phyloP scores from a whole-genome alignment of 148 eudicot species.

The Arctostaphylos glauca region DNA sequence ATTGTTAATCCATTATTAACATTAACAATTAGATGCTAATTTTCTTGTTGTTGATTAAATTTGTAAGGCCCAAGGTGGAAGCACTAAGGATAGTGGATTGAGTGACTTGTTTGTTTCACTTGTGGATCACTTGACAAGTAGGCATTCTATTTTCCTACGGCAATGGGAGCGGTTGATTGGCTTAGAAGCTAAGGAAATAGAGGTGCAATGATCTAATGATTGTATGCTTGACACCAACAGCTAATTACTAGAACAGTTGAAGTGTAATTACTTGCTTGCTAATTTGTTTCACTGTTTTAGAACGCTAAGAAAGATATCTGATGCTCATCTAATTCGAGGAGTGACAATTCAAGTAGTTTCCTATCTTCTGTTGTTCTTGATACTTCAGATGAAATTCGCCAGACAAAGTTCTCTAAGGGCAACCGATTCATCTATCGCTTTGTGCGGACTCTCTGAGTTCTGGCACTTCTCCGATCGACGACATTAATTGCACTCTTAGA shows the following conservation, averaged over 20 bases:
- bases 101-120: constrained; percentile 69
- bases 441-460: constrained; percentile 38
- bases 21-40: too few relatives aligned
- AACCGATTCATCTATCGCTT: constrained; percentile 72
- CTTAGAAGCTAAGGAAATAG: constrained; percentile 84
- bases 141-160: constrained; percentile 70
- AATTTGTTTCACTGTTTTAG: constrained; percentile 43
- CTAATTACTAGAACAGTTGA: background rate
- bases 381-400: constrained; percentile 44
- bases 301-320: constrained; percentile 39
- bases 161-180: constrained; percentile 87
- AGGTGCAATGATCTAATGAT: constrained; percentile 39
- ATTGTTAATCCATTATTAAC: too few relatives aligned
- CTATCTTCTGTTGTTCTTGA: constrained; percentile 69
- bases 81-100: constrained; percentile 77
- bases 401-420: constrained; percentile 33
- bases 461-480: constrained; percentile 35
- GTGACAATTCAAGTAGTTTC: constrained; percentile 39
- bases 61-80: constrained; percentile 76
- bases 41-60: too few relatives aligned
- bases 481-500: constrained; percentile 51
- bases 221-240: background rate
- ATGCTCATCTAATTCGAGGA: constrained; percentile 36
- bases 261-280: constrained; percentile 1
- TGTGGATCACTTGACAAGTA: constrained; percentile 62